Base-by-base conservation (phyloP, 768 basidiomycete species). In the Xanthoconium purpureum region DNA sequence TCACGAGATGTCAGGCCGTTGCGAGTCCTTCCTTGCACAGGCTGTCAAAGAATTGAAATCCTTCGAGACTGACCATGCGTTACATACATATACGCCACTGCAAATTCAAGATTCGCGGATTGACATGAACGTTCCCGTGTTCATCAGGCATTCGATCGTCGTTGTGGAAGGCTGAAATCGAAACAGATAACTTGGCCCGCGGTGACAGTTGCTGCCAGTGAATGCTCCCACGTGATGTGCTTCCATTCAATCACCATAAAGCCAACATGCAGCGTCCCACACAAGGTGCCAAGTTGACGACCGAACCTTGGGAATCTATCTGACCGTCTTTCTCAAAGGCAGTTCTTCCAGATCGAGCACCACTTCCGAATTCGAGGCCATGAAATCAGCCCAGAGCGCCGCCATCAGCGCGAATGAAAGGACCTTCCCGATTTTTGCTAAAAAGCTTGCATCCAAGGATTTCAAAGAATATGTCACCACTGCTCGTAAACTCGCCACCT, bases 401-500 rank as follows among this genome's bases (percentile, higher is more conserved):
- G 72, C 68, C 36, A 54, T 71, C 10, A 57, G 11, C 33, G 52
- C 64, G 6, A 72, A 73, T 17, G 72, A 78, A 57, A 77, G 66
- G 54, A 68, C 75, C 39, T 78, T 80, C 48, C 66, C 66, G 0
- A 14, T 69, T 7, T 74, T 75, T 51, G 67, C 69, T 20, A 64
- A 55, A 38, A 76, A 67, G 53, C 67, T 78, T 32, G 58, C 65
- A 3, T 66, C 70, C 46, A 55, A 64, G 28, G 66, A 78, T 42
- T 3, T 44, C 40, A 62, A 42, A 10, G 63, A 69, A 13, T 72
- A 58, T 18, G 17, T 40, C 24, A 52, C 20, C 17, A 70, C 58
- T 2, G 35, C 76, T 7, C 62, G 63, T 17, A 82, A 77, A 63
- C 66, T 84, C 18, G 66, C 72, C 1, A 6, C n/a, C 3, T 84